phyloP scores from a whole-genome alignment of 225 moss, liverwort and hornwort species.

The Bryoerythrophyllum caledonicum region DNA sequence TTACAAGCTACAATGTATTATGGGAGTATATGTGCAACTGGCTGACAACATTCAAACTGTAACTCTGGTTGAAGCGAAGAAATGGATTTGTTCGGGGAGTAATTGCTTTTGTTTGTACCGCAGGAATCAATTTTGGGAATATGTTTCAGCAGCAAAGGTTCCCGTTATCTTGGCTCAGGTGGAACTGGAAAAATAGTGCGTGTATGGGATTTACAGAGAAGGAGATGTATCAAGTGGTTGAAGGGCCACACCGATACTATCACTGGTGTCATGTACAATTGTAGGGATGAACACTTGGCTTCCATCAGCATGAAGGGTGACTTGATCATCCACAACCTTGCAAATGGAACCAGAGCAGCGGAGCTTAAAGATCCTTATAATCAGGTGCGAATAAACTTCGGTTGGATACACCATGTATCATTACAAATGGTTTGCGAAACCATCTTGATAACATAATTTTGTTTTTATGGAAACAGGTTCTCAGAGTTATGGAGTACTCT shows the following conservation, averaged over 20 bases:
- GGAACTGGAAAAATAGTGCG: slow-evolving; percentile 97
- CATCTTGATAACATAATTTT: not conserved
- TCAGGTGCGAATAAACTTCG: slow-evolving; percentile 56
- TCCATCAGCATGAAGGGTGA: slow-evolving; percentile 97
- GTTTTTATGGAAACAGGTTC: slow-evolving; percentile 62
- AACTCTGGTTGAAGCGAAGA: not conserved
- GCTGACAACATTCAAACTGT: not conserved
- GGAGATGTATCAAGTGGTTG: slow-evolving; percentile 98
- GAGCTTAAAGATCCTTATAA: slow-evolving; percentile 97
- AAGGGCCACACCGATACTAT: slow-evolving; percentile 97
- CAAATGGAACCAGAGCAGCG: slow-evolving; percentile 89
- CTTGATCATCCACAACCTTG: slow-evolving; percentile 95
- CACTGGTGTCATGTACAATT: slow-evolving; percentile 98
- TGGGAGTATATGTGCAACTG: slow-evolving; percentile 13
- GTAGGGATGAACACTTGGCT: slow-evolving; percentile 92
- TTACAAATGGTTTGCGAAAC: not conserved
- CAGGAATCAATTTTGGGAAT: slow-evolving; percentile 98
- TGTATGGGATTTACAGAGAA: slow-evolving; percentile 96
- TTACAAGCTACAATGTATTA: not conserved
- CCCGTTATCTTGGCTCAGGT: slow-evolving; percentile 95
- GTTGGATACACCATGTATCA: not conserved
- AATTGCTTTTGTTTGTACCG: slow-evolving; percentile 16
- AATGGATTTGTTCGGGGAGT: not conserved
- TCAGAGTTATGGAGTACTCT: slow-evolving; percentile 99
- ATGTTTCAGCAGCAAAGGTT: slow-evolving; percentile 98